Percentiles rank a stretch among this genome's conserved stretches.
Evolutionary conservation across 495 filamentous ascomycete species (phyloP).

Genomic region (Penicillium egyptiacum): DNA sequence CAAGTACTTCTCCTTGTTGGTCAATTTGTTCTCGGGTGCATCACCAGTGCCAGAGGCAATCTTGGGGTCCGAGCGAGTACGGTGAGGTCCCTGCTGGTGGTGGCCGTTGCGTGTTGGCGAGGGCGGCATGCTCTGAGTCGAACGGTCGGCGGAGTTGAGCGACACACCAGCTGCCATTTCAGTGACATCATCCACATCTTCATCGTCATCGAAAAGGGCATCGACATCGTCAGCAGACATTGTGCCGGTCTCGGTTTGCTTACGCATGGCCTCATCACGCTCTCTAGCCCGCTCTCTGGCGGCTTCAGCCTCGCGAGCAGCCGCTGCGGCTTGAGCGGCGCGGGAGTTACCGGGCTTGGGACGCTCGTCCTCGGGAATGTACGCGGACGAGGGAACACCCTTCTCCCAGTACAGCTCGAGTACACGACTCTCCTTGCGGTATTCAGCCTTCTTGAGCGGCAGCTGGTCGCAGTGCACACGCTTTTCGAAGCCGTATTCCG

Average conservation of each 20-base stretch:
- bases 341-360: slow-evolving; percentile 66
- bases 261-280: slow-evolving; percentile 80
- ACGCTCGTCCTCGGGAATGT: slow-evolving; percentile 94
- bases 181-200: slow-evolving; percentile 83
- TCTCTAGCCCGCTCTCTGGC: slow-evolving; percentile 76
- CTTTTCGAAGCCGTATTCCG: slow-evolving; percentile 98
- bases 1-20: slow-evolving; percentile 94
- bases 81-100: slow-evolving; percentile 71
- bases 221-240: slow-evolving; percentile 88
- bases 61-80: slow-evolving; percentile 89
- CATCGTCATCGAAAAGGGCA: slow-evolving; percentile 88
- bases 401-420: slow-evolving; percentile 99
- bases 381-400: slow-evolving; percentile 92
- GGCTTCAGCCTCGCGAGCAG: slow-evolving; percentile 75
- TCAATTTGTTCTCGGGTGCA: slow-evolving; percentile 72
- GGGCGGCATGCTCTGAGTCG: slow-evolving; percentile 93
- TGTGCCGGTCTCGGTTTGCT: slow-evolving; percentile 89
- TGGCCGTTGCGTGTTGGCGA: slow-evolving; percentile 81
- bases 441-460: slow-evolving; percentile 97
- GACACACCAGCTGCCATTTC: slow-evolving; percentile 85
- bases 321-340: slow-evolving; percentile 70
- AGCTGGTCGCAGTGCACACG: slow-evolving; percentile 98
- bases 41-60: slow-evolving; percentile 70
- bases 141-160: slow-evolving; percentile 69
- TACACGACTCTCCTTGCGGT: slow-evolving; percentile 88